Base-by-base conservation (phyloP, 2,329 filamentous ascomycete genomes). In the Elsinoe ampelina region DNA sequence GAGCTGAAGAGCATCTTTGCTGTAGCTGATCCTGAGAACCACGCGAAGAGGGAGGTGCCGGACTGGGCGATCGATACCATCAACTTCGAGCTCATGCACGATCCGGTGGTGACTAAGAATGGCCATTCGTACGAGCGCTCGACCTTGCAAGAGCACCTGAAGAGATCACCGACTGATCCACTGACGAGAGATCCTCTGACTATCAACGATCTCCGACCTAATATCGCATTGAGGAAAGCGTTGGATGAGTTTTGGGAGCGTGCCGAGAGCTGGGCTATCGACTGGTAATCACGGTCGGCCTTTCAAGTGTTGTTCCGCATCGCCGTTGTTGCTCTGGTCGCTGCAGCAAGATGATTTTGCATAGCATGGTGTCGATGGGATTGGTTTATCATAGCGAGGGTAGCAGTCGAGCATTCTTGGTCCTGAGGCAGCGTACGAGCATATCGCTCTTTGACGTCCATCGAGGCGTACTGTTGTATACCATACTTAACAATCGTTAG, bases 101-200 rank as follows among this genome's bases (percentile, higher is more conserved):
- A 63, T 59, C 63, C 70, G 76, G 84, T 78, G 0, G 72, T 77
- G 1, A 92, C 88, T 1, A 90, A 87, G 65, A 91, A 86, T 1
- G 93, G 93, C 11, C 87, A 91, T 61, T 93, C 87, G 1, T 98
- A 95, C 68, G 93, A 97, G 69, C 81, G 92, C 41, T 79, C 87
- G 0, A 87, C 87, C 13, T 86, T 98, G 59, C 77, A 90, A 66
- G 89, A 95, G 70, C 90, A 96, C 67, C 77, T 98, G 22, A 85
- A 86, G 64, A 78, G 86, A 19, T 82, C 82, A 34, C 78, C 78
- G 0, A 86, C 81, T 12, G 93, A 98, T 68, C 93, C 93, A 0
- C 70, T 97, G 35, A 96, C 92, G 0, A 78, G 92, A 41, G 85
- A 90, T 60, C 82, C 86, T 0, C 77, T 96, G 50, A 72, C 72